Evolutionary conservation across 495 filamentous ascomycete species (phyloP).

Genomic region (Elasticomyces elasticus): DNA sequence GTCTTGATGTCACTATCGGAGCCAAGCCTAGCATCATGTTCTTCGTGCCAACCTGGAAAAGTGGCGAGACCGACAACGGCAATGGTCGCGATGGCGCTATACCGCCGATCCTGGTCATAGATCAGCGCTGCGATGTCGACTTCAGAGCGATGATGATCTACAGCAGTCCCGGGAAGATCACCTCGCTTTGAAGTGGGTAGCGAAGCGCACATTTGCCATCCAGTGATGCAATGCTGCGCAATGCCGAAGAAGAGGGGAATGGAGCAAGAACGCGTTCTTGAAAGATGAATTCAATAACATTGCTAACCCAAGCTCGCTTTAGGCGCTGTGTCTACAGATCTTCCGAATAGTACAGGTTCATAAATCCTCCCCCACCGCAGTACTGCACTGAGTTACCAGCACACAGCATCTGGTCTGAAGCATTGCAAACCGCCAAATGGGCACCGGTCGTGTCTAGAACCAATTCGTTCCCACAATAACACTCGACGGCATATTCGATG

Average conservation of each 20-base stretch:
- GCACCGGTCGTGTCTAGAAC: conserved; percentile 5
- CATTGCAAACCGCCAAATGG: neutral
- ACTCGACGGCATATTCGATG: conserved; percentile 20
- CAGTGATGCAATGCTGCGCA: neutral
- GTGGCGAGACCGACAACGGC: too few species aligned
- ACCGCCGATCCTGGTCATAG: too few species aligned
- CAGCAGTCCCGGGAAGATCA: too few species aligned
- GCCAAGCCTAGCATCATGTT: too few species aligned
- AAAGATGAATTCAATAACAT: neutral
- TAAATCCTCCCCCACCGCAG: conserved; percentile 17
- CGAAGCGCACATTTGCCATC: too few species aligned
- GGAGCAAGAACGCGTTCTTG: neutral
- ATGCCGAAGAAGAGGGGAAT: neutral
- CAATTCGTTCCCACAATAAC: conserved; percentile 20
- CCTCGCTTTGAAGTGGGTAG: too few species aligned
- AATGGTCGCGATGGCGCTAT: too few species aligned
- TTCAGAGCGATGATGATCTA: too few species aligned
- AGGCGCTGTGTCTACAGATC: neutral
- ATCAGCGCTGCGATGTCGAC: too few species aligned
- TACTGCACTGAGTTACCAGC: conserved; percentile 10
- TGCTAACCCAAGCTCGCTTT: neutral
- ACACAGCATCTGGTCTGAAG: conserved; percentile 6
- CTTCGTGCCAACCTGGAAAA: too few species aligned
- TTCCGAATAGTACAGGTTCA: conserved; percentile 15
- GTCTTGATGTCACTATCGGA: too few species aligned